Evolutionary conservation across 2,329 filamentous ascomycete species (phyloP).

Genomic region (Cryoendolithus antarcticus): DNA sequence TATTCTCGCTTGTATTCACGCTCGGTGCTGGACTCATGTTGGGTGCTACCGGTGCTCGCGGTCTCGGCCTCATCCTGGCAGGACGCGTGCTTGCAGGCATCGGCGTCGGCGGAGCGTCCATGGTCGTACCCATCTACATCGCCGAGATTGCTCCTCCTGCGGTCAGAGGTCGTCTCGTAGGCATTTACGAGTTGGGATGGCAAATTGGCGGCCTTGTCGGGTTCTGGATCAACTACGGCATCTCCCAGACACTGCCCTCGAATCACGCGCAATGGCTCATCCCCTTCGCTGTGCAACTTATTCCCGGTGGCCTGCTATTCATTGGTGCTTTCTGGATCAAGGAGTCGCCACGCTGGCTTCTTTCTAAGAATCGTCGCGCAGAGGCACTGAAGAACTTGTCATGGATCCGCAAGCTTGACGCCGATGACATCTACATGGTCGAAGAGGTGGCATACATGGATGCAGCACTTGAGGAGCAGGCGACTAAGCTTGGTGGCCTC

Average conservation of each 20-base stretch:
- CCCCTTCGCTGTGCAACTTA: conserved; percentile 14
- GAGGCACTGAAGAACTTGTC: conserved; percentile 2
- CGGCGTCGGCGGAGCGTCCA: conserved; percentile 39
- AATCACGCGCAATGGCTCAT: conserved; percentile 8
- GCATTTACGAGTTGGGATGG: conserved; percentile 9
- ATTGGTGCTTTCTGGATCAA: conserved; percentile 14
- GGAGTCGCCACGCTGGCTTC: conserved; percentile 18
- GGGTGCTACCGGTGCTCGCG: conserved; percentile 24
- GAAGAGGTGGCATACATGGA: conserved; percentile 5
- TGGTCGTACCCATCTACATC: conserved; percentile 48
- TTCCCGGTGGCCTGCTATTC: conserved; percentile 16
- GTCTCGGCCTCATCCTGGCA: conserved; percentile 41
- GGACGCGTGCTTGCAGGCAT: conserved; percentile 41
- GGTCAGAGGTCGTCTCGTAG: conserved; percentile 34
- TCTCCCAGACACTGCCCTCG: conserved; percentile 11
- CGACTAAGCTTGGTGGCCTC: neutral
- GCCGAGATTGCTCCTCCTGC: conserved; percentile 47
- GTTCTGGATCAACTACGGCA: conserved; percentile 22
- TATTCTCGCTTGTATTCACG: conserved; percentile 49
- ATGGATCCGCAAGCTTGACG: conserved; percentile 3
- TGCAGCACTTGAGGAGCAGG: conserved; percentile 1
- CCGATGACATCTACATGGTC: conserved; percentile 4
- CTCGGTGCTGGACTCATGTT: conserved; percentile 58
- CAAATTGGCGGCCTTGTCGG: conserved; percentile 15
- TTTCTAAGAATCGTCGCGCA: conserved; percentile 1